These are phyloP conservation scores for Thalia dealbata DNA, from an alignment of 176 grass and related monocot species.

Conservation along the genomic window DNA sequence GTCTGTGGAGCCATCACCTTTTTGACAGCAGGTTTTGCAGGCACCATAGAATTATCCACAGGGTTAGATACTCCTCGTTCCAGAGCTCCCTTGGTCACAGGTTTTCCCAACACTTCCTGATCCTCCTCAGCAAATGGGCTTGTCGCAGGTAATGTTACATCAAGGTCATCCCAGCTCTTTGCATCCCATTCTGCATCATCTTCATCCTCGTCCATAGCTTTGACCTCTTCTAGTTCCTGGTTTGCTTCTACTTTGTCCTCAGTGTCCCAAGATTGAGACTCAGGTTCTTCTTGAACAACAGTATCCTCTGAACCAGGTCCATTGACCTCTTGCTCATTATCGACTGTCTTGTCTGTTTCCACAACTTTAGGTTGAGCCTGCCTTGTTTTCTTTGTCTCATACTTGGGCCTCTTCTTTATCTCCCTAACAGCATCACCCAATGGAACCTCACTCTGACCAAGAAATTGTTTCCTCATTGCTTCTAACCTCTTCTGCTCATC, in stretches of 20 bases:
- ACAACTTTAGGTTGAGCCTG: slow-evolving; percentile 34
- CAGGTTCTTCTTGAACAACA: slow-evolving; percentile 54
- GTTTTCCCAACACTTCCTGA: slow-evolving; percentile 33
- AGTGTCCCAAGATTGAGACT: slow-evolving; percentile 45
- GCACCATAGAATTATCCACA: slow-evolving; percentile 28
- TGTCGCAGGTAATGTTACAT: slow-evolving; percentile 58
- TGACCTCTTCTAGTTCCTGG: slow-evolving; percentile 48
- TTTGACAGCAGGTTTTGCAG: slow-evolving; percentile 38
- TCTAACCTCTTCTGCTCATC: slow-evolving; percentile 84
- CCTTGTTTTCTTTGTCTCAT: slow-evolving; percentile 73
- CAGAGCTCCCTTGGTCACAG: slow-evolving; percentile 24
- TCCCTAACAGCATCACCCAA: slow-evolving; percentile 35
- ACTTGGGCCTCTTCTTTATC: slow-evolving; percentile 78
- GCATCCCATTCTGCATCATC: slow-evolving; percentile 93
- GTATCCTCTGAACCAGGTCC: slow-evolving; percentile 48
- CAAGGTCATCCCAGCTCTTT: slow-evolving; percentile 94
- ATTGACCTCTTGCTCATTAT: slow-evolving; percentile 39
- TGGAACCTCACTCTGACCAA: slow-evolving; percentile 59
- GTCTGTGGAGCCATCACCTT: slow-evolving; percentile 37
- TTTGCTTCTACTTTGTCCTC: slow-evolving; percentile 46
- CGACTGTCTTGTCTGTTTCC: slow-evolving; percentile 31
- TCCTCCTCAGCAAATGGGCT: slow-evolving; percentile 73
- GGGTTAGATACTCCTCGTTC: slow-evolving; percentile 1
- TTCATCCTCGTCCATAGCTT: slow-evolving; percentile 54
- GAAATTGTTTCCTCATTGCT: slow-evolving; percentile 86